Base-by-base conservation (phyloP, 2,329 filamentous ascomycete genomes). In the Ophiostoma populinum region DNA sequence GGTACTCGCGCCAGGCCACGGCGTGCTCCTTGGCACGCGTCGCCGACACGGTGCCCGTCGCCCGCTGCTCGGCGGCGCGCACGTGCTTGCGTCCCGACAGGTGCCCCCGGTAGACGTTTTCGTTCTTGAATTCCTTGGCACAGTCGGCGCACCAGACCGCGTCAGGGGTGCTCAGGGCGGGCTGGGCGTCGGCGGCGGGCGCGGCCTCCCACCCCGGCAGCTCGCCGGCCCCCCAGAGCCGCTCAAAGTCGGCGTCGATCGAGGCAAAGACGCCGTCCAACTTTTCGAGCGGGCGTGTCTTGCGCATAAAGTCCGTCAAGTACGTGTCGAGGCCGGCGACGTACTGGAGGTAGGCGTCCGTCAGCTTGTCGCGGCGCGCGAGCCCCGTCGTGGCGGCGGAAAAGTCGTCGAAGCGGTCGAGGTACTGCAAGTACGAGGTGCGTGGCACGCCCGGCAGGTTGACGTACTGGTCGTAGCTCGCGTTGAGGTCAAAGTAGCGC, bases 41-140 rank as follows among this genome's bases (percentile, higher is more conserved):
- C 16, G 53, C 40, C 2, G 41, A 44, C 16, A 44, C 45, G 10
- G 48, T 44, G 11, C 46, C 46, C 22, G 19, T 9, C 21, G 12
- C 42, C 43, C 36, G 67, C 35, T 69, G 65, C 51, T 83, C 74
- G 1, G 79, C 81, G 1, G 80, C 81, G 47, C 83, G 82, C 53
- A 87, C 71, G 53, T 98, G 90, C 53, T 95, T 98, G 58, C 92
- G 87, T 27, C 87, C 87, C 0, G 63, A 78, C 41, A 98, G 58
- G 53, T 98, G 90, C 24, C 72, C 75, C 47, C 85, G 86, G 62
- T 92, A 93, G 32, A 94, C 83, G 42, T 93, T 93, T 45, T 90
- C 75, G 49, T 94, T 95, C 49, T 81, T 85, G 59, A 95, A 98
- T 40, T 87, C 82, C 57, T 86, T 94, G 51, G 90, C 79, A 52